Conservation (phyloP, 2,329 filamentous ascomycete species). For the Lachnellula subtilissima region DNA sequence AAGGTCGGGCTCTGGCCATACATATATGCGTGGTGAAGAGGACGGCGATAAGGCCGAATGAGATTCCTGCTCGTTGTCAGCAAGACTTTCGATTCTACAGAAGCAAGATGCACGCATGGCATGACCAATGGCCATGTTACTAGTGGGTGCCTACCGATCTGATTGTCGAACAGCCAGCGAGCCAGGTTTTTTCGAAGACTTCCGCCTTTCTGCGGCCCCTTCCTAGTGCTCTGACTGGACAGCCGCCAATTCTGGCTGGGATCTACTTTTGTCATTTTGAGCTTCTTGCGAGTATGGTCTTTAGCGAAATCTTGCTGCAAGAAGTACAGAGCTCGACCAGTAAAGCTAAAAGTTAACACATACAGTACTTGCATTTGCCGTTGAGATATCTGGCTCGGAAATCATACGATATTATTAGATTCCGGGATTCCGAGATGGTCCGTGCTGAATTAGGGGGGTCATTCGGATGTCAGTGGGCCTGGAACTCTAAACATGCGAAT, state of each 20-base stretch:
- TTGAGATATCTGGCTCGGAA: too few relatives aligned
- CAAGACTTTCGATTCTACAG: background rate
- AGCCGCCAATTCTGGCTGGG: too few relatives aligned
- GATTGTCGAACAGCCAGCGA: background rate
- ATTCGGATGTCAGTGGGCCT: too few relatives aligned
- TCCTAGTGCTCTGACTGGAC: too few relatives aligned
- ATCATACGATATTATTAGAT: background rate
- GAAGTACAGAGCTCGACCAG: background rate
- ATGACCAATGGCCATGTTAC: background rate
- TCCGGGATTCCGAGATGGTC: background rate
- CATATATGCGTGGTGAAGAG: constrained; percentile 73
- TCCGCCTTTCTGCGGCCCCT: too few relatives aligned
- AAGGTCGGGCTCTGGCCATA: constrained; percentile 69
- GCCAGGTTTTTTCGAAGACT: too few relatives aligned
- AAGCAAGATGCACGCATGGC: too few relatives aligned
- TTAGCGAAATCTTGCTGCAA: background rate
- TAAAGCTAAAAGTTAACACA: too few relatives aligned
- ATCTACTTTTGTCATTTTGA: background rate
- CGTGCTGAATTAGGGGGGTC: too few relatives aligned
- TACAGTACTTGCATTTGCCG: too few relatives aligned
- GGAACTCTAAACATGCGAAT: too few relatives aligned
- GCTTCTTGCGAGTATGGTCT: background rate
- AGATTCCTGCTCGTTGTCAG: constrained; percentile 53
- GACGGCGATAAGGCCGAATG: constrained; percentile 74
- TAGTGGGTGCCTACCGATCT: background rate